Percentiles rank a stretch among this genome's conserved stretches.
Conservation (phyloP, 768 basidiomycete genomes). For the Coprinopsis strossmayeri region DNA sequence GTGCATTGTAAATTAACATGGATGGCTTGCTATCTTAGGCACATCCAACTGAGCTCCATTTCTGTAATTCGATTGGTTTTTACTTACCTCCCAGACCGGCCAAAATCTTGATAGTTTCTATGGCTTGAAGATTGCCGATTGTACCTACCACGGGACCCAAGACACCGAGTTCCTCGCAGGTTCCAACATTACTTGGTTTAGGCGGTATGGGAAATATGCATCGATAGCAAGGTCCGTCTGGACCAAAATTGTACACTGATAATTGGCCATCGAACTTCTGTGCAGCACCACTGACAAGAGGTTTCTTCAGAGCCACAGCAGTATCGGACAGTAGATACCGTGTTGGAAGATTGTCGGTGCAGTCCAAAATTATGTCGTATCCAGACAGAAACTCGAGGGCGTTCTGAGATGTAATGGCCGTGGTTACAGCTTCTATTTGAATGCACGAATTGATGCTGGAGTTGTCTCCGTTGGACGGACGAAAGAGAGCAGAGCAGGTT, state of each 20-base stretch:
- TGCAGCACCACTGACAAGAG: constrained; percentile 91
- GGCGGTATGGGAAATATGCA: constrained; percentile 88
- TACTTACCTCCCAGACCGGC: constrained; percentile 56
- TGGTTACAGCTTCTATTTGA: constrained; percentile 45
- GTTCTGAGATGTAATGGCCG: constrained; percentile 54
- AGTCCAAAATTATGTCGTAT: constrained; percentile 83
- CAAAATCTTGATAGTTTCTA: constrained; percentile 80
- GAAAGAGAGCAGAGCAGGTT: no score
- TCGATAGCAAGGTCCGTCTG: constrained; percentile 83
- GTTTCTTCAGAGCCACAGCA: constrained; percentile 66
- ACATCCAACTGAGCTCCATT: no score
- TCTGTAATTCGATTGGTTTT: no score
- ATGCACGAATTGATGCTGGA: constrained; percentile 70
- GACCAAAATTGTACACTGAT: constrained; percentile 63
- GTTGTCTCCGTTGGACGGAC: no score
- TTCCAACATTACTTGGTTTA: constrained; percentile 52
- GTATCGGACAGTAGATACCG: constrained; percentile 91
- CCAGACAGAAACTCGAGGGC: constrained; percentile 52
- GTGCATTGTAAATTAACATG: constrained; percentile 69
- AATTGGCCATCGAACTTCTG: constrained; percentile 81
- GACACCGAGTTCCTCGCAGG: constrained; percentile 87
- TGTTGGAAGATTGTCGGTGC: constrained; percentile 89
- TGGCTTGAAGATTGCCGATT: constrained; percentile 84
- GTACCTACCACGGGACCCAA: constrained; percentile 85
- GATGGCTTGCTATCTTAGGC: constrained; percentile 58